Evolutionary conservation across 2,329 filamentous ascomycete species (phyloP).

Genomic region (Neocatenulostroma microsporum): DNA sequence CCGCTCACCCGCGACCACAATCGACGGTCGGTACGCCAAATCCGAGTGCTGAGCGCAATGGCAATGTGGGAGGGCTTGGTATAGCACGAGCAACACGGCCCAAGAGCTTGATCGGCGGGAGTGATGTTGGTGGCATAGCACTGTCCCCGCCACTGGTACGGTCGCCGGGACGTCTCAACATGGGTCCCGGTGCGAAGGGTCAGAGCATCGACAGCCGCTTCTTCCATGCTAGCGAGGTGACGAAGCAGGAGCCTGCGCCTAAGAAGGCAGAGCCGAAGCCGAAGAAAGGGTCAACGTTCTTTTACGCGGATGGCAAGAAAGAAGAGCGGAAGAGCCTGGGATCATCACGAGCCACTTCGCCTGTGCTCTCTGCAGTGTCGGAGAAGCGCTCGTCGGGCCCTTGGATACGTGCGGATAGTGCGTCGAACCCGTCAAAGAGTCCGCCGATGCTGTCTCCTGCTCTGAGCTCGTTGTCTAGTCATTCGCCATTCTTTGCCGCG

Average conservation of each 20-base stretch:
- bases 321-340: conserved; percentile 30
- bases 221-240: conserved; percentile 80
- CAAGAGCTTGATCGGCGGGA: conserved; percentile 32
- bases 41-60: conserved; percentile 11
- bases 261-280: conserved; percentile 32
- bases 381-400: conserved; percentile 17
- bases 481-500: conserved; percentile 27
- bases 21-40: conserved; percentile 8
- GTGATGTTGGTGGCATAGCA: conserved; percentile 20
- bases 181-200: conserved; percentile 12
- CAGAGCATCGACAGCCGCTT: conserved; percentile 56
- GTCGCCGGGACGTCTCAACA: conserved; percentile 27
- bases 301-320: conserved; percentile 45
- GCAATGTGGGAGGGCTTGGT: conserved; percentile 13
- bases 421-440: conserved; percentile 14
- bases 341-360: conserved; percentile 29
- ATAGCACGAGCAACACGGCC: conserved; percentile 21
- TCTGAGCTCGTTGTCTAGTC: conserved; percentile 21
- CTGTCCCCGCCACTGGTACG: conserved; percentile 28
- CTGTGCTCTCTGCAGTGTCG: conserved; percentile 29
- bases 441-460: conserved; percentile 28
- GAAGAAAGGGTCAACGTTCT: conserved; percentile 43
- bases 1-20: conserved; percentile 10
- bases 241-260: conserved; percentile 21
- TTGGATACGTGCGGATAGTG: conserved; percentile 15